A percentile compares a stretch with the other conserved stretches of the same genome.
Conservation (phyloP, 768 basidiomycete genomes). For the Tulasnella sp. region DNA sequence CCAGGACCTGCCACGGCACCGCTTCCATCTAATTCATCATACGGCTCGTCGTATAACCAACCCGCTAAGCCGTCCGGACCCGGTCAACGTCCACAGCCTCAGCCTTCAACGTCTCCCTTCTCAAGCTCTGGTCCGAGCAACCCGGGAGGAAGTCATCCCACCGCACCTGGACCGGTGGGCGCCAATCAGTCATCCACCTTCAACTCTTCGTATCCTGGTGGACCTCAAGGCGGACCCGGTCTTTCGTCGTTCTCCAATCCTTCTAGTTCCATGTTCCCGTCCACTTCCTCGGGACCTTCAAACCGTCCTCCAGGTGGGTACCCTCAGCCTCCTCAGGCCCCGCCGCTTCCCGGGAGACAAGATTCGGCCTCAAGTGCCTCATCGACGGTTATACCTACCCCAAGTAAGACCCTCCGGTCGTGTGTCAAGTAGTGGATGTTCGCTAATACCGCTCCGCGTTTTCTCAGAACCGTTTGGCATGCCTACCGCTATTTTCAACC, state of each 20-base stretch:
- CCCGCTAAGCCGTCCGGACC: neutral
- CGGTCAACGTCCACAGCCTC: neutral
- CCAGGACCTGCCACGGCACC: conserved; percentile 13
- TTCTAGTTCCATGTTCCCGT: conserved; percentile 35
- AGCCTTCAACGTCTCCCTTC: neutral
- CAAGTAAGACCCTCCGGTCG: neutral
- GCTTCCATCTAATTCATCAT: neutral
- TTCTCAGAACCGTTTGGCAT: conserved; percentile 22
- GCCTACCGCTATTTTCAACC: conserved; percentile 40
- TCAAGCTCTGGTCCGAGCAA: conserved; percentile 14
- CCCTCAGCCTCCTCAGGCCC: conserved; percentile 26
- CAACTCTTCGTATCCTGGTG: neutral
- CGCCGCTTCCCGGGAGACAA: neutral
- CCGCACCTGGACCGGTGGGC: conserved; percentile 23
- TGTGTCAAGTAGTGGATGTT: neutral
- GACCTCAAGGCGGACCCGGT: conserved; percentile 28
- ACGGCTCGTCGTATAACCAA: neutral
- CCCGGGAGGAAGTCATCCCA: conserved; percentile 28
- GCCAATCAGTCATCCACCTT: neutral
- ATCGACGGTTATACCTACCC: neutral
- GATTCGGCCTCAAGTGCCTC: neutral
- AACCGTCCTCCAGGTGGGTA: conserved; percentile 37
- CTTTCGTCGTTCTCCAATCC: neutral
- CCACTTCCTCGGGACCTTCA: conserved; percentile 37
- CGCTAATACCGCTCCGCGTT: neutral